Conservation (phyloP, 306 rosid genomes). For the Fagus crenata region DNA sequence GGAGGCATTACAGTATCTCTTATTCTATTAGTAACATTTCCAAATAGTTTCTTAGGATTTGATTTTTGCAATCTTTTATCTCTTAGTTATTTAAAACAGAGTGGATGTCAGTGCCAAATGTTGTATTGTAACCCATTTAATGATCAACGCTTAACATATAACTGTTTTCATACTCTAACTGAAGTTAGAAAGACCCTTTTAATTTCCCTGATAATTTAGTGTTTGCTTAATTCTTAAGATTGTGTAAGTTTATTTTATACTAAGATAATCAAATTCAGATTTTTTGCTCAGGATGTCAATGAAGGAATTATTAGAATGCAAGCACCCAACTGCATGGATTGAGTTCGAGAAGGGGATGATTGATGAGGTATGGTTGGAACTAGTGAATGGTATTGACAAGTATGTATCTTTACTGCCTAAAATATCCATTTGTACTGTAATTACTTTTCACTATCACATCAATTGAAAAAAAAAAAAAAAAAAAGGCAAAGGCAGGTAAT, state of each 20-base stretch:
- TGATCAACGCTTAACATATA: neutral
- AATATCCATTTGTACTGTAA: neutral
- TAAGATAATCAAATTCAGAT: constrained; percentile 20
- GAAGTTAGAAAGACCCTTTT: neutral
- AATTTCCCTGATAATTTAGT: neutral
- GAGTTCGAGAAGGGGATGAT: constrained; percentile 87
- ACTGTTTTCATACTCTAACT: neutral
- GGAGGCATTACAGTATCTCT: too few species aligned
- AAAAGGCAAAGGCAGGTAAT: neutral
- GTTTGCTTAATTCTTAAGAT: neutral
- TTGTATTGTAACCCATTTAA: neutral
- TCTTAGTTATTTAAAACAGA: neutral
- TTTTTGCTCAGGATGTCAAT: constrained; percentile 65
- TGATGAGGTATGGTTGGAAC: constrained; percentile 68
- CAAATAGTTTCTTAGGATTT: neutral
- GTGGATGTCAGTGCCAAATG: neutral
- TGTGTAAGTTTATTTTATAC: neutral
- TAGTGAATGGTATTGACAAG: neutral
- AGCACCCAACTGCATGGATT: constrained; percentile 82
- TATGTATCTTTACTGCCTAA: neutral
- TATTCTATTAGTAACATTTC: neutral
- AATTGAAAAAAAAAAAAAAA: neutral
- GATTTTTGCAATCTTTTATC: neutral
- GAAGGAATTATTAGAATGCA: constrained; percentile 69
- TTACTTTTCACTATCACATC: neutral